Evolutionary conservation across 106 monocot genomes (phyloP).

Genomic region (Dendrobium catenatum): DNA sequence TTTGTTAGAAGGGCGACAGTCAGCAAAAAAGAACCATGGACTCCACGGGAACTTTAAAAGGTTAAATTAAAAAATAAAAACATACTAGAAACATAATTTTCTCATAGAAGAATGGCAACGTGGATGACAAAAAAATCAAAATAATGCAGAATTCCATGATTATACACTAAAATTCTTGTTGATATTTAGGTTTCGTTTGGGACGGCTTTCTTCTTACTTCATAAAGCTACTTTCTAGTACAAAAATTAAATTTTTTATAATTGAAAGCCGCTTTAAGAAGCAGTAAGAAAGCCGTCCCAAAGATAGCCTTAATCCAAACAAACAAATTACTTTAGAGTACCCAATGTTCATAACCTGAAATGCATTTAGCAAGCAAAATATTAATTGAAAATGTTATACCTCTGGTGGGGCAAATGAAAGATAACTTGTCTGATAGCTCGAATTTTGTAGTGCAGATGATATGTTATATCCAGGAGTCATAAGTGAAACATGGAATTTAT

Average conservation of each 20-base stretch:
- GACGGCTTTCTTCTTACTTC: no score
- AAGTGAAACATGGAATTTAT: slow-evolving; percentile 46
- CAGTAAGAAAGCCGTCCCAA: no score
- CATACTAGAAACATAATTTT: not conserved
- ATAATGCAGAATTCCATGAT: not conserved
- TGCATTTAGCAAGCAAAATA: not conserved
- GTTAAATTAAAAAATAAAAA: no score
- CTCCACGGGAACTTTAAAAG: no score
- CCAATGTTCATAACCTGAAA: not conserved
- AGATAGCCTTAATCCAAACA: not conserved
- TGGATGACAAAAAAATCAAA: not conserved
- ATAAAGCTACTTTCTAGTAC: no score
- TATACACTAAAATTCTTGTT: not conserved
- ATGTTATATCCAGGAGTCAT: slow-evolving; percentile 59
- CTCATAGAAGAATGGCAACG: not conserved
- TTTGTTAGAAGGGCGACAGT: no score
- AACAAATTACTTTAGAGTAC: no score
- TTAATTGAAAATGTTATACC: slow-evolving; percentile 25
- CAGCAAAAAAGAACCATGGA: no score
- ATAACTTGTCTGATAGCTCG: slow-evolving; percentile 85
- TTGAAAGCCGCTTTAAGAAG: no score
- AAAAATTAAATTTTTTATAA: no score
- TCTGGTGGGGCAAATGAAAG: slow-evolving; percentile 96
- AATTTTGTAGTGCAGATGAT: slow-evolving; percentile 19
- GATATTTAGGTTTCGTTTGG: not conserved